These are phyloP conservation scores for Mycena vulgaris DNA, from an alignment of 768 basidiomycete species.

Conservation along the genomic window DNA sequence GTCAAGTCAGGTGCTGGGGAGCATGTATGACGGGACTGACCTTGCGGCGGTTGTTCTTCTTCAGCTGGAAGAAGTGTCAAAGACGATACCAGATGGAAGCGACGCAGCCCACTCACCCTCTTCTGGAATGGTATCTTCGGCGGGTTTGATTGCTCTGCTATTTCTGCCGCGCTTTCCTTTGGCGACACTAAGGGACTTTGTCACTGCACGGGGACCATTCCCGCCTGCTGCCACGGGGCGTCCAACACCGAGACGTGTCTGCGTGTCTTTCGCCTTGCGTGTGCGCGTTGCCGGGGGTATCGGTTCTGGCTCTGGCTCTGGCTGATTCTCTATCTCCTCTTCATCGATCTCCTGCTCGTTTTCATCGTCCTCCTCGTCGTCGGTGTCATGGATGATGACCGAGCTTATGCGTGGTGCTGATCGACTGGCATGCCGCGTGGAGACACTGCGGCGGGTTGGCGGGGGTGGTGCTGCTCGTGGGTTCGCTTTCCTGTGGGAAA, in stretches of 20 bases:
- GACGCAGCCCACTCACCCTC: slow-evolving; percentile 58
- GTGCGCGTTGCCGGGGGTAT: slow-evolving; percentile 59
- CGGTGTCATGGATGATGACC: slow-evolving; percentile 64
- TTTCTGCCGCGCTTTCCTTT: slow-evolving; percentile 66
- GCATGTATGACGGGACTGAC: background rate
- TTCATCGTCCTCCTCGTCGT: slow-evolving; percentile 60
- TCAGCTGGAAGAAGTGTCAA: slow-evolving; percentile 24
- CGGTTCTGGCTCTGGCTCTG: slow-evolving; percentile 44
- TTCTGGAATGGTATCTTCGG: slow-evolving; percentile 71
- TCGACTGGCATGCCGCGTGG: slow-evolving; percentile 55
- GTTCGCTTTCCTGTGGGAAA: slow-evolving; percentile 43
- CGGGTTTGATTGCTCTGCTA: slow-evolving; percentile 65
- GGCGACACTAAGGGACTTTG: slow-evolving; percentile 69
- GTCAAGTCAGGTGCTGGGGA: background rate
- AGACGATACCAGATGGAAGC: slow-evolving; percentile 12
- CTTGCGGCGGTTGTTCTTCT: slow-evolving; percentile 32
- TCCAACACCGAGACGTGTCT: slow-evolving; percentile 80
- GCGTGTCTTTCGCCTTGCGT: slow-evolving; percentile 81
- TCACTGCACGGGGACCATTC: slow-evolving; percentile 74
- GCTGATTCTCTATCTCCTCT: slow-evolving; percentile 42
- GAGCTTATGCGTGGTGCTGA: slow-evolving; percentile 59
- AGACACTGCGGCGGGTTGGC: slow-evolving; percentile 52
- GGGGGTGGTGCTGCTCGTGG: slow-evolving; percentile 46
- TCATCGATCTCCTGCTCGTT: slow-evolving; percentile 41
- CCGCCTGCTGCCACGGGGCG: slow-evolving; percentile 78